Evolutionary conservation across 1,284 basidiomycete genomes (phyloP).

Genomic region (Marasmius fiardii): DNA sequence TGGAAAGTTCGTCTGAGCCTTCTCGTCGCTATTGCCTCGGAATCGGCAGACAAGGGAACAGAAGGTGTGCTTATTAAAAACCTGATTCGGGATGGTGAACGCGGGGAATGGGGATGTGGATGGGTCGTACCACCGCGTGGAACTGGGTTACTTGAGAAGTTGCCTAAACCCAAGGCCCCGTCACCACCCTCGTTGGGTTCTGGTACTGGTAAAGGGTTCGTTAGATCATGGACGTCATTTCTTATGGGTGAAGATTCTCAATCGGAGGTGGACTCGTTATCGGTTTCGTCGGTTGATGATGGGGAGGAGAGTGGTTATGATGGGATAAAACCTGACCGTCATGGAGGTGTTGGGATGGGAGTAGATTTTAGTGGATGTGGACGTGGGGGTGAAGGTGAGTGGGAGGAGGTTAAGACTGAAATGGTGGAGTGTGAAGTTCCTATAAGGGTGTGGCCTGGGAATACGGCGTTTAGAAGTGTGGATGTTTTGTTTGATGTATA

Average conservation of each 20-base stretch:
- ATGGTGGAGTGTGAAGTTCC: slow-evolving; percentile 91
- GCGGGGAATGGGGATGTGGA: slow-evolving; percentile 67
- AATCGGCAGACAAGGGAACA: slow-evolving; percentile 36
- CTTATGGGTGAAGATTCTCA: slow-evolving; percentile 53
- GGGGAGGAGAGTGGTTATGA: slow-evolving; percentile 35
- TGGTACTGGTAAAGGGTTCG: background rate
- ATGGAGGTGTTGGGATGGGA: slow-evolving; percentile 42
- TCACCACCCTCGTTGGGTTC: background rate
- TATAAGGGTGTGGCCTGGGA: slow-evolving; percentile 84
- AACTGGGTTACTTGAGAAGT: slow-evolving; percentile 2
- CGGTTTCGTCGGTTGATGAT: slow-evolving; percentile 20
- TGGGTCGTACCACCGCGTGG: slow-evolving; percentile 45
- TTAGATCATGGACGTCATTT: slow-evolving; percentile 45
- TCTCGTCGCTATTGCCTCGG: slow-evolving; percentile 66
- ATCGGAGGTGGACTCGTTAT: slow-evolving; percentile 38
- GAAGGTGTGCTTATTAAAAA: slow-evolving; percentile 54
- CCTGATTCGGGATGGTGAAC: slow-evolving; percentile 50
- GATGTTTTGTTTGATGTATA: slow-evolving; percentile 78
- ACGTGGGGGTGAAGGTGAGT: slow-evolving; percentile 47
- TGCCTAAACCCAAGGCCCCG: slow-evolving; percentile 20
- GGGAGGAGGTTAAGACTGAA: slow-evolving; percentile 66
- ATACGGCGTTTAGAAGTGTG: slow-evolving; percentile 82
- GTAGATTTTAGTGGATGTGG: slow-evolving; percentile 49
- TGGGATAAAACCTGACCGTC: slow-evolving; percentile 40
- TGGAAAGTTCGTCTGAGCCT: slow-evolving; percentile 85